These are phyloP conservation scores for Dactylorhiza incarnata DNA, from an alignment of 106 monocot genomes.

Conservation along the genomic window DNA sequence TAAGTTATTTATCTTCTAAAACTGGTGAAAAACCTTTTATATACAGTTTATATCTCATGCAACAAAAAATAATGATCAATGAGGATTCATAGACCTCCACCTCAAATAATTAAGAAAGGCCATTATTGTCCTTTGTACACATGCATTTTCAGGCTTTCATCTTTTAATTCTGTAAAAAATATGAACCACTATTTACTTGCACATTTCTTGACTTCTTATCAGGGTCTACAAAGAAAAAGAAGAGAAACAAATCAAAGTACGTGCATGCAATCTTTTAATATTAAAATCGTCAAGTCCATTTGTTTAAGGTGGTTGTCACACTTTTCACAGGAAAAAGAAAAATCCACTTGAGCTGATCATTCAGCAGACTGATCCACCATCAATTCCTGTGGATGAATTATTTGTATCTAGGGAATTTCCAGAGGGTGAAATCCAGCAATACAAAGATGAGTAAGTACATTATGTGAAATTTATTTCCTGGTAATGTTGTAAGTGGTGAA, in stretches of 20 bases:
- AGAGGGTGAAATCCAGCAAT: slow-evolving; percentile 93
- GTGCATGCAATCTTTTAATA: not conserved
- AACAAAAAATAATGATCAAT: not conserved
- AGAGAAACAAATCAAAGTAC: slow-evolving; percentile 9
- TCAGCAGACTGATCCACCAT: slow-evolving; percentile 82
- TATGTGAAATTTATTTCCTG: not conserved
- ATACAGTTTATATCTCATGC: not conserved
- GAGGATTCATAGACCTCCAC: not conserved
- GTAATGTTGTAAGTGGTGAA: not conserved
- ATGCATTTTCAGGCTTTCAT: not conserved
- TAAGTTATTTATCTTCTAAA: too few relatives aligned
- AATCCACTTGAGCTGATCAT: slow-evolving; percentile 50
- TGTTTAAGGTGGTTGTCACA: not conserved
- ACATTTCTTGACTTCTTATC: not conserved
- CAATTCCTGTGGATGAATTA: slow-evolving; percentile 87
- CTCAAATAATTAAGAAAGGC: not conserved
- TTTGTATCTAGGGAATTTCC: slow-evolving; percentile 80
- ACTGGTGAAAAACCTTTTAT: too few relatives aligned
- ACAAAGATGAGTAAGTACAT: slow-evolving; percentile 89
- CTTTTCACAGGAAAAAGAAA: slow-evolving; percentile 75
- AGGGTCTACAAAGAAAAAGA: slow-evolving; percentile 13
- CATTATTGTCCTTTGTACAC: not conserved
- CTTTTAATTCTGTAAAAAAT: not conserved
- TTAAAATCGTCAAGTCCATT: not conserved
- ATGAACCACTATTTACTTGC: not conserved